Evolutionary conservation across 2,329 filamentous ascomycete genomes (phyloP).

Genomic region (Fusarium sulawesiense): DNA sequence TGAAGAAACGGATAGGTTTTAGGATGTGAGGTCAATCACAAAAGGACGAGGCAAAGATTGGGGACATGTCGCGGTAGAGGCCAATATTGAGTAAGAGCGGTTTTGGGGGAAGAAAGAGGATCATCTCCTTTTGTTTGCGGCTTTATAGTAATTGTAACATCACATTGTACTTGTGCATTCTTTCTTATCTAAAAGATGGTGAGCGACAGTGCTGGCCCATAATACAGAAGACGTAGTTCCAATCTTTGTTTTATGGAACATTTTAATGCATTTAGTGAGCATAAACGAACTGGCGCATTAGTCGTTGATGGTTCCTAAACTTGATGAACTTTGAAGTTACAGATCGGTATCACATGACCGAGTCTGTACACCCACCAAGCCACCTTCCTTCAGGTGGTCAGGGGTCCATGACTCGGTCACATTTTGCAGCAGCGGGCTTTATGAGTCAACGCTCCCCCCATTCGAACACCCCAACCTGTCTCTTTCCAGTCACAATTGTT

Average conservation of each 20-base stretch:
- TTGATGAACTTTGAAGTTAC: neutral
- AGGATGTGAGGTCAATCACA: conserved; percentile 6
- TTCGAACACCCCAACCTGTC: conserved; percentile 25
- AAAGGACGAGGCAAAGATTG: conserved; percentile 15
- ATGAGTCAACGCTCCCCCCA: conserved; percentile 46
- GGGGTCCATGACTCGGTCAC: conserved; percentile 42
- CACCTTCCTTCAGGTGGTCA: neutral
- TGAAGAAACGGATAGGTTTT: neutral
- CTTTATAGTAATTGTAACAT: conserved; percentile 32
- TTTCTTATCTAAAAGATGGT: neutral
- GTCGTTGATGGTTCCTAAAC: neutral
- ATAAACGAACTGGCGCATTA: neutral
- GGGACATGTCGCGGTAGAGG: conserved; percentile 7
- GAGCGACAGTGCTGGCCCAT: neutral
- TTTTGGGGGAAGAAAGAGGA: conserved; percentile 3
- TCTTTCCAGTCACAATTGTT: conserved; percentile 41
- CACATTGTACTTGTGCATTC: conserved; percentile 17
- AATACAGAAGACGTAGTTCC: neutral
- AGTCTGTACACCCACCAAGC: neutral
- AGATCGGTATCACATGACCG: neutral
- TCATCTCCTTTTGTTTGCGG: conserved; percentile 8
- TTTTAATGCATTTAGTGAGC: neutral
- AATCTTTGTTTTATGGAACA: neutral
- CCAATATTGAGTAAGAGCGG: conserved; percentile 1
- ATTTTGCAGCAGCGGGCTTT: conserved; percentile 32